These are phyloP conservation scores for Guillardia theta DNA, from an alignment of 78 protist species.

Conservation along the genomic window DNA sequence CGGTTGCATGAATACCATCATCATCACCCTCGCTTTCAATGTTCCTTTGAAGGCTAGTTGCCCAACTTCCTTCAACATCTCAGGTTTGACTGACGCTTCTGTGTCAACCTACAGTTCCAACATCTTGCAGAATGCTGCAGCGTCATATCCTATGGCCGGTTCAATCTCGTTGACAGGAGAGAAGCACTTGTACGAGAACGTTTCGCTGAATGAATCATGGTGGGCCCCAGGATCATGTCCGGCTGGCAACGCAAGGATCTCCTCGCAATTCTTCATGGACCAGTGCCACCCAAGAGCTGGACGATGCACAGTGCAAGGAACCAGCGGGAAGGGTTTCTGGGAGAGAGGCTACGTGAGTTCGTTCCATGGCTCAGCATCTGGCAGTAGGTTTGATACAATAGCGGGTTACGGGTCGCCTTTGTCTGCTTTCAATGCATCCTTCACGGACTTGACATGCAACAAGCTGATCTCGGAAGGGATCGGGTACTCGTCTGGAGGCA, in stretches of 20 bases:
- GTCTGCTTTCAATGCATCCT: neutral
- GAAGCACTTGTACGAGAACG: neutral
- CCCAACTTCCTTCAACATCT: neutral
- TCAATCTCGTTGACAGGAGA: neutral
- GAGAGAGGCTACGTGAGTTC: neutral
- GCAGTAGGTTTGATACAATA: neutral
- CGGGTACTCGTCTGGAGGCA: neutral
- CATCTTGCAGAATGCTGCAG: neutral
- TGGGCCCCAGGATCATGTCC: neutral
- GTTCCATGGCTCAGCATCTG: neutral
- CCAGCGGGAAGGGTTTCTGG: neutral
- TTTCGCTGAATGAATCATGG: neutral
- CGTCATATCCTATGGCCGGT: neutral
- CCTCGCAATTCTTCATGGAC: neutral
- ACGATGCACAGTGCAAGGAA: neutral
- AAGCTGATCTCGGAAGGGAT: neutral
- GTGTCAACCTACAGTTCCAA: neutral
- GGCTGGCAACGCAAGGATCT: neutral
- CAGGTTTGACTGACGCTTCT: neutral
- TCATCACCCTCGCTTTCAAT: neutral
- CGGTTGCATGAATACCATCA: neutral
- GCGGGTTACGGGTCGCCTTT: neutral
- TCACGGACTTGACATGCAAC: neutral
- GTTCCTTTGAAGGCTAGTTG: neutral
- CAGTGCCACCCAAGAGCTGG: neutral